Evolutionary conservation across 805 yeast species (phyloP).

Genomic region (Nakazawaea wyomingensis): DNA sequence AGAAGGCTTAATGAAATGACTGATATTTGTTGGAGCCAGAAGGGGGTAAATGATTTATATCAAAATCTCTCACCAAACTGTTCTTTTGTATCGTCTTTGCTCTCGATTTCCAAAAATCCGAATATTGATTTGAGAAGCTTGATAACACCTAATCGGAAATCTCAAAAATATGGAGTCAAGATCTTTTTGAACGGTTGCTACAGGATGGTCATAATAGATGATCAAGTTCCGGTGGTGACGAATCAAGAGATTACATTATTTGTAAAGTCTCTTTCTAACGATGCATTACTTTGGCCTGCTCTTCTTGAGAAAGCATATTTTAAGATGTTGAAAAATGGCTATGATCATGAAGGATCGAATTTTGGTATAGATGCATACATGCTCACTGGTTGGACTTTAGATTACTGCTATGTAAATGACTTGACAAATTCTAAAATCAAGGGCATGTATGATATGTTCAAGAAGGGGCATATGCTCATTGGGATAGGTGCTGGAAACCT

Average conservation of each 20-base stretch:
- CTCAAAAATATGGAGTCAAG: conserved; percentile 33
- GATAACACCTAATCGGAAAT: conserved; percentile 23
- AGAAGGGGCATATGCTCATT: conserved; percentile 35
- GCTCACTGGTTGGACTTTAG: conserved; percentile 73
- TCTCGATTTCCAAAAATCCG: conserved; percentile 38
- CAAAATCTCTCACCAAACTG: conserved; percentile 61
- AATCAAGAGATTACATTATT: conserved; percentile 21
- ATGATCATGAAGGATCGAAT: conserved; percentile 69
- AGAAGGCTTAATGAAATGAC: conserved; percentile 3
- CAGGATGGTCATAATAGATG: conserved; percentile 44
- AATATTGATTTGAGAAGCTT: conserved; percentile 19
- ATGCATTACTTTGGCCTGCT: conserved; percentile 54
- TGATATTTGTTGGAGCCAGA: conserved; percentile 4
- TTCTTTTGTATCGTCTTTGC: conserved; percentile 66
- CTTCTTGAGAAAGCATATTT: conserved; percentile 75
- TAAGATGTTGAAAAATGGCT: conserved; percentile 46
- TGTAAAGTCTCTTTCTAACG: conserved; percentile 32
- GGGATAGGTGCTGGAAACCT: conserved; percentile 66
- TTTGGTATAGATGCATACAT: conserved; percentile 64
- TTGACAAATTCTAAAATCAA: conserved; percentile 28
- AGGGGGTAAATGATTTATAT: conserved; percentile 27
- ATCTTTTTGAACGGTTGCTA: conserved; percentile 48
- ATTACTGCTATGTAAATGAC: conserved; percentile 33
- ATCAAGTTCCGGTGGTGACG: conserved; percentile 35
- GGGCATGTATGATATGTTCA: conserved; percentile 25